Evolutionary conservation across 2,329 filamentous ascomycete species (phyloP).

Genomic region (Fusarium chuoi): DNA sequence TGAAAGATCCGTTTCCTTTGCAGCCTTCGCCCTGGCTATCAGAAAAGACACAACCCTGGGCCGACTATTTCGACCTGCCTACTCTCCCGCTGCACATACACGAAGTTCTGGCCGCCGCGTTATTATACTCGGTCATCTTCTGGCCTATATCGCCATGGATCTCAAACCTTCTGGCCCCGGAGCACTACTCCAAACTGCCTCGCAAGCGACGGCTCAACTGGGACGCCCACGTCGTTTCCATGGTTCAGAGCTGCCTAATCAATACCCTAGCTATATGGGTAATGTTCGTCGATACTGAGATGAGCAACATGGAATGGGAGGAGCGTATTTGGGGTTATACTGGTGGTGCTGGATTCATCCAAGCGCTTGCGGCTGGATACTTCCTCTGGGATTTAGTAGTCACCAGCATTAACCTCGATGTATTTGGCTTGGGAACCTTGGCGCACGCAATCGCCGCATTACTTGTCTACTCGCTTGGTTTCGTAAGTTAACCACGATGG

Average conservation of each 20-base stretch:
- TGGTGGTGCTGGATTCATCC: constrained; percentile 75
- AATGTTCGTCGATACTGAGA: constrained; percentile 74
- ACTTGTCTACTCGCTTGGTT: constrained; percentile 79
- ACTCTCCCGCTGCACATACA: constrained; percentile 81
- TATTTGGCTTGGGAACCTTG: constrained; percentile 81
- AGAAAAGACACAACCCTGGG: constrained; percentile 69
- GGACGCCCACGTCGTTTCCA: constrained; percentile 88
- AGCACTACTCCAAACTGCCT: constrained; percentile 71
- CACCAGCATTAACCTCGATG: constrained; percentile 72
- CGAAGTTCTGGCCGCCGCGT: constrained; percentile 74
- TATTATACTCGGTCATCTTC: constrained; percentile 76
- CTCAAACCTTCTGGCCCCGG: constrained; percentile 70
- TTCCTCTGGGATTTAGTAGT: constrained; percentile 85
- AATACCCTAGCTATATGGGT: constrained; percentile 79
- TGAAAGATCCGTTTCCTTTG: constrained; percentile 80
- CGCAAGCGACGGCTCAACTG: constrained; percentile 77
- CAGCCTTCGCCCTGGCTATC: constrained; percentile 67
- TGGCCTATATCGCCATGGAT: constrained; percentile 73
- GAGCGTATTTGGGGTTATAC: constrained; percentile 83
- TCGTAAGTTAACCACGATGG: constrained; percentile 65
- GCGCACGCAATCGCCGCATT: constrained; percentile 81
- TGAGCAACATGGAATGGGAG: constrained; percentile 71
- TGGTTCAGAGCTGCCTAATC: constrained; percentile 80
- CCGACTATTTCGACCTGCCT: constrained; percentile 68
- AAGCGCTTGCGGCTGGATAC: constrained; percentile 81